Base-by-base conservation (phyloP, 768 basidiomycete genomes). In the Kwoniella mangroviensis region DNA sequence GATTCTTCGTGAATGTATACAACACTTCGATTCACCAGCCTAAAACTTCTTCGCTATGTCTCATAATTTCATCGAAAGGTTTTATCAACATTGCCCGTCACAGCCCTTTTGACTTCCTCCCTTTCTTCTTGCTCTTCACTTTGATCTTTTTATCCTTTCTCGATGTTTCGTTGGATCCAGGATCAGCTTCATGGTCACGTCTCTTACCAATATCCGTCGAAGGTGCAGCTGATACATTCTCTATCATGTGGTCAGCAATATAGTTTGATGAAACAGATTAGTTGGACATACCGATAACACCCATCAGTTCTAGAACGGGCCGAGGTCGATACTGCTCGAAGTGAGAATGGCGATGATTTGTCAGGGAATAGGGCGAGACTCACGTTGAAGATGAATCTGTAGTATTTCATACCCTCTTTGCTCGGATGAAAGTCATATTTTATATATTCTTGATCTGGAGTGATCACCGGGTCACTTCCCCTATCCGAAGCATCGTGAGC, bases 381-480 rank as follows among this genome's bases (percentile, higher is more conserved):
- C 28, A 58, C 56, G 24, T 40, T 26, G 56, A 58, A 58, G 28
- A 34, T 26, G 24, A 58, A 58, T 26, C 56, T 21, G 28, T 58
- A 58, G 28, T 22, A 58, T 2, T 17, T 40, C n/a, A 13, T 40
- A 22, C 26, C 56, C 2, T 26, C 13, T 24, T 26, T 26, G 26
- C 28, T 22, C 13, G 54, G 22, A 26, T 55, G 17, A 24, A 55
- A 55, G 3, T 55, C 49, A 51, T 51, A 19, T 17, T 21, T 21
- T 17, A 51, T 1, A 15, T 21, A 5, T 19, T 51, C 49, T 4
- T 51, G 21, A 4, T 17, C 49, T 51, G 21, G 0, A 21, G 15
- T 51, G 21, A 15, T 51, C 11, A 51, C 4, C 7, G 49, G 49
- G 49, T 51, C 49, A 51, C 49, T 17, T 17, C 17, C 49, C 21